Base-by-base conservation (phyloP, 2,329 filamentous ascomycete genomes). In the Rutstroemia sydowiana region DNA sequence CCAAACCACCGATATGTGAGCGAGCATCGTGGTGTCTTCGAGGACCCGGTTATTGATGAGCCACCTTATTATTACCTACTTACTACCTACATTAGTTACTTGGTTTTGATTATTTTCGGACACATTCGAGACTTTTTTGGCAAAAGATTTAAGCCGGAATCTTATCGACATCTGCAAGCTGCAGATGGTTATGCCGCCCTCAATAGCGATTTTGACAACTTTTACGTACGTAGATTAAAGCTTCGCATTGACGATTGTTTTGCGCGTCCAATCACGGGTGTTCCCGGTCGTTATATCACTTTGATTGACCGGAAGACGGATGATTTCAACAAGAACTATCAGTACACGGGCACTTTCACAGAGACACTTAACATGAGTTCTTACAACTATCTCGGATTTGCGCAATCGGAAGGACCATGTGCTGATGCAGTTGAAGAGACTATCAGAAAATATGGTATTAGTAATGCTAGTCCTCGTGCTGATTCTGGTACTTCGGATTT, bases 281-380 rank as follows among this genome's bases (percentile, higher is more conserved):
- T 98, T 23, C 93, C 93, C 8, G 93, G 93, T 52, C 84, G 93
- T 57, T 96, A 82, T 73, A 95, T 98, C 64, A 97, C 88, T 21
- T 76, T 98, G 36, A 79, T 97, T 61, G 92, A 97, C 69, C 88
- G 93, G 65, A 85, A 82, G 62, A 95, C 91, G 2, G 80, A 92
- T 66, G 89, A 98, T 67, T 90, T 88, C 75, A 98, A 98, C 72
- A 79, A 85, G 64, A 85, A 86, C 53, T 98, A 95, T 75, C 81
- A 87, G 67, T 84, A 90, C 69, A 91, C 88, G 1, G 93, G 93
- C 53, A 95, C 89, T 44, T 85, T 82, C 54, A 97, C 92, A 1
- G 89, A 98, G 70, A 97, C 93, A 0, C 75, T 98, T 63, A 98
- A 98, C 72, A 87, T 98, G 85, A 96, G 92, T 74, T 98, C 93